Base-by-base conservation (phyloP, 2,329 filamentous ascomycete genomes). In the Tolypocladium album region DNA sequence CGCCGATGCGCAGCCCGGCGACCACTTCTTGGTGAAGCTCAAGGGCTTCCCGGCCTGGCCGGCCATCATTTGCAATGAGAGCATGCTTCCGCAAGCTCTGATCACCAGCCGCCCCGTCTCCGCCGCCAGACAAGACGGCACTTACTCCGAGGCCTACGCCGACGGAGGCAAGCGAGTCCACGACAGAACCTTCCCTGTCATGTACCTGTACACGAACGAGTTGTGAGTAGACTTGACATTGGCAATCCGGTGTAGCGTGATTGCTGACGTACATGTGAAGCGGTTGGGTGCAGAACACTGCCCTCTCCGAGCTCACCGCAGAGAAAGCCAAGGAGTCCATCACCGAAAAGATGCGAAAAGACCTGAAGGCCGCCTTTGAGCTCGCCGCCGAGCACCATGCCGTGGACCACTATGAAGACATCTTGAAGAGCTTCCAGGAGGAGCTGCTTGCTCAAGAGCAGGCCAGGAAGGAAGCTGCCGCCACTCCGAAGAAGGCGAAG, bases 11-110 rank as follows among this genome's bases (percentile, higher is more conserved):
- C 82, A 96, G 78, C 90, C 94, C 5, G 94, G 95, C 66, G 88
- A 97, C 68, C 89, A 92, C 75, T 97, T 89, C 76, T 87, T 96
- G 70, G 91, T 95, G 64, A 90, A 92, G 74, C 86, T 99, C 74
- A 96, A 95, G 80, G 94, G 93, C 62, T 96, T 90, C 74, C 90
- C 94, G 39, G 88, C 90, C 45, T 99, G 94, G 94, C 94, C 94
- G 20, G 88, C 91, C 59, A 89, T 99, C 70, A 86, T 99, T 67
- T 94, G 90, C 72, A 92, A 96, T 71, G 93, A 99, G 74, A 87
- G 88, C 63, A 97, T 99, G 88, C 85, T 99, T 24, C 93, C 94
- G 2, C 80, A 86, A 61, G 85, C 82, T 17, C 82, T 99, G 31
- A 76, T 95, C 59, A 88, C 82, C 68, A 84, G 83, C 55, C 88